phyloP scores from a whole-genome alignment of 2,329 filamentous ascomycete species.

The Penicillium sp. region DNA sequence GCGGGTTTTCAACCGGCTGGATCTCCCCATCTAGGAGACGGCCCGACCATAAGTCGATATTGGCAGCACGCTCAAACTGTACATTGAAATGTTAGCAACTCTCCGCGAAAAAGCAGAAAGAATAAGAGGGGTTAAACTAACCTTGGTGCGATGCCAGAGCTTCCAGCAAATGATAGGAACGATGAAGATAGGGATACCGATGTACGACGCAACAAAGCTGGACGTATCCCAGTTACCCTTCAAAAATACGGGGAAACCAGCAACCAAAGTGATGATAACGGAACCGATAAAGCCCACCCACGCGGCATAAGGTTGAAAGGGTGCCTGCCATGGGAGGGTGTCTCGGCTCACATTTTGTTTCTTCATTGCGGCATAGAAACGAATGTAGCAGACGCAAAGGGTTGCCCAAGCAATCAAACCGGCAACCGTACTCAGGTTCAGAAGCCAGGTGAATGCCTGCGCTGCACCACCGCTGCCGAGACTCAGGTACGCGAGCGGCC shows the following conservation, averaged over 20 bases:
- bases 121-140: constrained; percentile 18
- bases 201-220: constrained; percentile 42
- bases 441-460: constrained; percentile 44
- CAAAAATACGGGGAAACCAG: constrained; percentile 60
- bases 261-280: constrained; percentile 62
- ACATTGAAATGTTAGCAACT: constrained; percentile 2
- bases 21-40: constrained; percentile 35
- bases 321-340: constrained; percentile 50
- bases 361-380: constrained; percentile 51
- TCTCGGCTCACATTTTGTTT: constrained; percentile 40
- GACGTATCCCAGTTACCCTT: constrained; percentile 37
- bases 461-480: constrained; percentile 37
- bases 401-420: constrained; percentile 53
- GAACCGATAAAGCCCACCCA: constrained; percentile 61
- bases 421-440: constrained; percentile 48
- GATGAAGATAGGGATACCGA: constrained; percentile 46
- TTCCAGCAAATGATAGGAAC: constrained; percentile 48
- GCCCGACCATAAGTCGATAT: constrained; percentile 35
- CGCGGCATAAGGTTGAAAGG: constrained; percentile 61
- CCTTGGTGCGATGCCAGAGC: constrained; percentile 40
- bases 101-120: neutral
- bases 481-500: constrained; percentile 46
- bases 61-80: constrained; percentile 28
- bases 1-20: constrained; percentile 14
- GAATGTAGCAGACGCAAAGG: constrained; percentile 48